Evolutionary conservation across 257 asterid species (phyloP), one percentile per base, ranked within the genome.

Genomic region (Leonotis leonurus): DNA sequence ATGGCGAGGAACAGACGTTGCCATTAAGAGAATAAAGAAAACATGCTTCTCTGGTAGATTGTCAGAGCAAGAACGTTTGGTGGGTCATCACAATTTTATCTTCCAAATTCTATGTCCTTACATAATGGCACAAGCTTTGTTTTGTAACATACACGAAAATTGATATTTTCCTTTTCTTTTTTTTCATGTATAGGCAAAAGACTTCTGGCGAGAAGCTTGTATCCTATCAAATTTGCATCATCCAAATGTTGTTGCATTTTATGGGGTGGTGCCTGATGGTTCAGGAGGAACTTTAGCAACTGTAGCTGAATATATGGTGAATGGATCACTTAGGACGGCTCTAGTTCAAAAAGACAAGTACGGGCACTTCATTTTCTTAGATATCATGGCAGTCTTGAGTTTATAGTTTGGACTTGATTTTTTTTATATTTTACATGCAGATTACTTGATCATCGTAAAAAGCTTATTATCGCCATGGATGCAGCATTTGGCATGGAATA

Each of bases 401-500:
- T n/a, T 46, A 40, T 68, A 64, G 24, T 30, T 57, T 64, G 50
- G 52, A 64, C 17, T 32, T 68, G 65, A 68, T 56, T 44, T 63
- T 76, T n/a, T n/a, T n/a, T n/a, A n/a, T n/a, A n/a, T n/a, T n/a
- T n/a, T n/a, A n/a, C n/a, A n/a, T 63, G 74, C 83, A 88, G 95
- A 61, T 62, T 72, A 25, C 86, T 89, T 41, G 95, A 89, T 68
- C 69, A 78, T 13, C 84, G 91, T 27, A 89, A 76, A 66, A 89
- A 82, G 74, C 62, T 61, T 22, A 49, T 84, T 78, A 83, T 89
- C 58, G 97, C 95, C 26, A 48, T 82, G 43, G 95, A 84, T 78
- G 91, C 95, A 65, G 95, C 97, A 48, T 89, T 86, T 76, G 97
- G 97, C 55, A 86, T 89, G 95, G 97, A 89, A 70, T 72, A 89